Evolutionary conservation across 2,329 filamentous ascomycete genomes (phyloP).

Genomic region (Trichoderma sp.): DNA sequence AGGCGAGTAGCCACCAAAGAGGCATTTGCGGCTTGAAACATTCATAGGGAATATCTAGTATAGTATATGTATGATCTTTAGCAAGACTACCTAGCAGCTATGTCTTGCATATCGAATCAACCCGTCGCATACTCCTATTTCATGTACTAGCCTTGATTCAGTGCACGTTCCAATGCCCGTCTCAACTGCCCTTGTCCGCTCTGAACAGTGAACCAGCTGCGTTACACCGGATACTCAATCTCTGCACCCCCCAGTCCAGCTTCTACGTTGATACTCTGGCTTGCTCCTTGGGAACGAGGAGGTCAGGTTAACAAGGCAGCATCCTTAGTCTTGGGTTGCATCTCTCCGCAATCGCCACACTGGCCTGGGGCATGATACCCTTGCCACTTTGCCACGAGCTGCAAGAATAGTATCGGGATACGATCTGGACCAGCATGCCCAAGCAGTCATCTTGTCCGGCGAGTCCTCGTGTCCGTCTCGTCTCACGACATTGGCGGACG

Average conservation of each 20-base stretch:
- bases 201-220: not conserved
- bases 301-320: not conserved
- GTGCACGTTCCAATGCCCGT: no score
- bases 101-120: not conserved
- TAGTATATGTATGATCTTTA: not conserved
- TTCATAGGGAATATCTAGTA: no score
- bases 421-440: not conserved
- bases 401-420: not conserved
- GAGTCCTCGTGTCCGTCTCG: not conserved
- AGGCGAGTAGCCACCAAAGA: not conserved
- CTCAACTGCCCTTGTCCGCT: not conserved
- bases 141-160: no score
- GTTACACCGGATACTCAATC: not conserved
- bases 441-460: not conserved
- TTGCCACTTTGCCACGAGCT: not conserved
- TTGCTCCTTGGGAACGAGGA: not conserved
- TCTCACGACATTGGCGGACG: not conserved
- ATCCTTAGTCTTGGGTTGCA: not conserved
- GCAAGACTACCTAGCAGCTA: not conserved
- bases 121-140: not conserved
- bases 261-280: not conserved
- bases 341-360: conserved; percentile 15
- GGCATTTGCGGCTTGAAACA: not conserved
- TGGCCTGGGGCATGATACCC: not conserved
- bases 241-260: not conserved